Base-by-base conservation (phyloP, 331 rosid genomes). In the Pyracantha coccinea region DNA sequence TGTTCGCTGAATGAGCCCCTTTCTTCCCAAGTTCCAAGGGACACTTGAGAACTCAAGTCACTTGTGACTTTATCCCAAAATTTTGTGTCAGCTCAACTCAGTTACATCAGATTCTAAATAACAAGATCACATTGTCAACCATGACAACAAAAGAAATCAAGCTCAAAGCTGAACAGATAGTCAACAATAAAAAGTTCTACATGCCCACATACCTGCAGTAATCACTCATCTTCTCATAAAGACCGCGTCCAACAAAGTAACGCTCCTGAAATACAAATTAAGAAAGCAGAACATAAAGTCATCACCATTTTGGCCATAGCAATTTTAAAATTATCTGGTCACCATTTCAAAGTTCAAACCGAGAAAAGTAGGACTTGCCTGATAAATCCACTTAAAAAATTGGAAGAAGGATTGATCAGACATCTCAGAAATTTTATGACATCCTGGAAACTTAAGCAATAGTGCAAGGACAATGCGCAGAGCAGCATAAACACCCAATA, bases 301-400 rank as follows among this genome's bases (percentile, higher is more conserved):
- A 38, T 25, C 55, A 62, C 53, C 64, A 74, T 19, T 31, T 41
- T 50, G 31, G 53, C 81, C 81, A 84, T 44, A 66, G 69, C 17
- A 77, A 54, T 16, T 58, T 32, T 74, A n/a, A 72, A 70, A 33
- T 61, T 44, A 73, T 55, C 31, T 11, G 45, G 64, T 72, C 45
- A 66, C 31, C 28, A 68, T 24, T 60, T 61, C 67, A 32, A 45
- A 57, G 14, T 61, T 62, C 63, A 27, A 53, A 58, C 27, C 41
- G 44, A 12, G 64, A 78, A 74, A 47, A 14, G 73, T 69, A 69
- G 27, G 53, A 61, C 81, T 68, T 80, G 83, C 99, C 90, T 92
- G 91, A 86, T 90, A 94, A 80, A 92, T 94, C 99, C 99, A 94
- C 87, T 94, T 94, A 69, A 94, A 94, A 86, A 94, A 94, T 67